Conservation (phyloP, 306 rosid species). For the Fragaria nilgerrensis region DNA sequence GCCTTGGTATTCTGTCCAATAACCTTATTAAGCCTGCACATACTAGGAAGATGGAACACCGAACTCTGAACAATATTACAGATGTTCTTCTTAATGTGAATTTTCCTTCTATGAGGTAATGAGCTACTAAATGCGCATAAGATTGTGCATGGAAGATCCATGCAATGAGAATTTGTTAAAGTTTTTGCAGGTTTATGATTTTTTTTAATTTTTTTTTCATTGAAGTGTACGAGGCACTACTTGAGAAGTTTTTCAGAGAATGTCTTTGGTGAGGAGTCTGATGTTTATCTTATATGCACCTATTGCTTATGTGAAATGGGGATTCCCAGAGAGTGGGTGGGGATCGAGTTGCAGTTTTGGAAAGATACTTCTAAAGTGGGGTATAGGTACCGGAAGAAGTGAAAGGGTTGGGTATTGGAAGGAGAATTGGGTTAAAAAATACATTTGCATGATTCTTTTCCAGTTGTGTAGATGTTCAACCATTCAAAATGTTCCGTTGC, state of each 20-base stretch:
- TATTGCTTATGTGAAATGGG: neutral
- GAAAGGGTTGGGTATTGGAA: neutral
- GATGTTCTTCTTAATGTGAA: too few relatives aligned
- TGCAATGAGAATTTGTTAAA: too few relatives aligned
- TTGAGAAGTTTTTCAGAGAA: neutral
- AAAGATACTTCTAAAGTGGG: neutral
- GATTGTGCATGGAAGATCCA: too few relatives aligned
- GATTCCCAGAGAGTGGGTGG: neutral
- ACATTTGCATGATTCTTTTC: neutral
- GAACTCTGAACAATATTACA: neutral
- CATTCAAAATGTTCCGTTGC: neutral
- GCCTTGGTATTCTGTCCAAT: neutral
- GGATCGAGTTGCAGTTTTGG: neutral
- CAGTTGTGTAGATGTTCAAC: too few relatives aligned
- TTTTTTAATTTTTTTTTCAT: too few relatives aligned
- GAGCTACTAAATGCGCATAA: too few relatives aligned
- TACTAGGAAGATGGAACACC: neutral
- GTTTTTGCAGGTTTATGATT: too few relatives aligned
- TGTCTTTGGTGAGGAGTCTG: neutral
- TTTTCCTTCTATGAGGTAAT: too few relatives aligned
- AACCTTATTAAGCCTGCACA: neutral
- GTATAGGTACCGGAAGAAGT: too few relatives aligned
- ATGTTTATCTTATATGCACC: neutral
- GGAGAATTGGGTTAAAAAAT: neutral
- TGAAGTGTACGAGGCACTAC: too few relatives aligned